Evolutionary conservation across 257 asterid genomes (phyloP).

Genomic region (Verbascum thapsus): DNA sequence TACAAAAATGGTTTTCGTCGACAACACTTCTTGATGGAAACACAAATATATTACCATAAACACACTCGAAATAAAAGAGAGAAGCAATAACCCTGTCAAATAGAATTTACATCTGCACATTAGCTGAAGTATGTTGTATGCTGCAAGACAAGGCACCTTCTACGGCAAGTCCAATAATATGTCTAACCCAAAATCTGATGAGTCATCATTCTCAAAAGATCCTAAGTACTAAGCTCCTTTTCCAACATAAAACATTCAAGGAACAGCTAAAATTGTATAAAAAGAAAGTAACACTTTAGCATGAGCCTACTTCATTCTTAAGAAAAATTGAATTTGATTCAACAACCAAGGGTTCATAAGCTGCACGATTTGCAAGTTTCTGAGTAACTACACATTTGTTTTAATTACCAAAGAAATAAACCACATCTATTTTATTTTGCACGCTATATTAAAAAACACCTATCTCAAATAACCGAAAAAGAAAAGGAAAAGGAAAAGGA

Average conservation of each 20-base stretch:
- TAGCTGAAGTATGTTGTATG: constrained; percentile 16
- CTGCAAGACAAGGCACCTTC: constrained; percentile 13
- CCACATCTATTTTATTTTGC: neutral
- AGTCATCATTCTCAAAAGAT: neutral
- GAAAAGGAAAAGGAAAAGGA: no score
- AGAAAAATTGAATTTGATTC: neutral
- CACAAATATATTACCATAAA: constrained; percentile 18
- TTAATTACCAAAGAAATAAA: no score
- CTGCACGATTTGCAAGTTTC: neutral
- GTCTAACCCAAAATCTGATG: constrained; percentile 19
- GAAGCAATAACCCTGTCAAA: neutral
- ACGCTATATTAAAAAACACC: neutral
- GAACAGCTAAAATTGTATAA: neutral
- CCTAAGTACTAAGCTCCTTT: constrained; percentile 11
- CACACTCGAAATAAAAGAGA: constrained; percentile 7
- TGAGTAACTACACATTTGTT: neutral
- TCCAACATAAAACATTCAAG: constrained; percentile 14
- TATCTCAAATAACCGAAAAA: constrained; percentile 13
- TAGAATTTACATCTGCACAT: constrained; percentile 13
- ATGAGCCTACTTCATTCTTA: neutral
- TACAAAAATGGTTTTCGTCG: neutral
- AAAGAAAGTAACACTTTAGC: neutral
- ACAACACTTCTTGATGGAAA: neutral
- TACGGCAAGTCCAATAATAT: neutral
- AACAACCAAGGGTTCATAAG: constrained; percentile 18